Conservation (phyloP, 2,329 filamentous ascomycete species). For the Cyphellophora europaea region DNA sequence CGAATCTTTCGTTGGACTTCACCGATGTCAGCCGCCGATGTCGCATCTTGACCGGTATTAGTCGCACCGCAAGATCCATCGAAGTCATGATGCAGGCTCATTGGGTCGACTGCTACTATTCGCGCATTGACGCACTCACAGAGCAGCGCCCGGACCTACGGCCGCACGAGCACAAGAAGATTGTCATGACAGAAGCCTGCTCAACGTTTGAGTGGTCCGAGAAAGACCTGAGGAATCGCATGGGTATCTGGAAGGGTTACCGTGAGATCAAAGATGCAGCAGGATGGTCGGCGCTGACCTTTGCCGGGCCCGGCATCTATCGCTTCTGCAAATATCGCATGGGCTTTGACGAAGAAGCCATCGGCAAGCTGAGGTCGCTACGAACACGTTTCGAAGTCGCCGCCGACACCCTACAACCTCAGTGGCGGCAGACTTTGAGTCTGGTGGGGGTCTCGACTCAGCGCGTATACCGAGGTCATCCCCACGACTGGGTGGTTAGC, state of each 20-base stretch:
- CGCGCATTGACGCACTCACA: constrained; percentile 35
- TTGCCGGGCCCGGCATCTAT: constrained; percentile 50
- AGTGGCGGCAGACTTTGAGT: constrained; percentile 41
- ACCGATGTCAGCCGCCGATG: background rate
- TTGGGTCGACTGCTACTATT: constrained; percentile 48
- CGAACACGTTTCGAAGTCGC: constrained; percentile 42
- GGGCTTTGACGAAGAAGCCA: constrained; percentile 42
- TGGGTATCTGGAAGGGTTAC: constrained; percentile 48
- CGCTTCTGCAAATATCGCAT: constrained; percentile 52
- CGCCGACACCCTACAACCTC: constrained; percentile 44
- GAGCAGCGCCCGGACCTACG: constrained; percentile 32
- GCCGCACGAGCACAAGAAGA: constrained; percentile 41
- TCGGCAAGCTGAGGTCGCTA: constrained; percentile 36
- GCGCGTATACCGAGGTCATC: constrained; percentile 37
- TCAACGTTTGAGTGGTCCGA: constrained; percentile 46
- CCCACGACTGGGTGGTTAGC: constrained; percentile 44
- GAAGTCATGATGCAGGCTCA: constrained; percentile 50
- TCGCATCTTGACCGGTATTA: background rate
- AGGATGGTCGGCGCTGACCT: constrained; percentile 47
- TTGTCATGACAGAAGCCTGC: constrained; percentile 44
- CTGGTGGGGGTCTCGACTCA: constrained; percentile 36
- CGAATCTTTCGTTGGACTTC: constrained; percentile 1
- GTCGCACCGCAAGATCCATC: constrained; percentile 41
- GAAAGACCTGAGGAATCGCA: constrained; percentile 45
- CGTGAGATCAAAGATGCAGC: constrained; percentile 49